Evolutionary conservation across 169 alveolate species (phyloP).

Genomic region (Plasmodium chabaudi): DNA sequence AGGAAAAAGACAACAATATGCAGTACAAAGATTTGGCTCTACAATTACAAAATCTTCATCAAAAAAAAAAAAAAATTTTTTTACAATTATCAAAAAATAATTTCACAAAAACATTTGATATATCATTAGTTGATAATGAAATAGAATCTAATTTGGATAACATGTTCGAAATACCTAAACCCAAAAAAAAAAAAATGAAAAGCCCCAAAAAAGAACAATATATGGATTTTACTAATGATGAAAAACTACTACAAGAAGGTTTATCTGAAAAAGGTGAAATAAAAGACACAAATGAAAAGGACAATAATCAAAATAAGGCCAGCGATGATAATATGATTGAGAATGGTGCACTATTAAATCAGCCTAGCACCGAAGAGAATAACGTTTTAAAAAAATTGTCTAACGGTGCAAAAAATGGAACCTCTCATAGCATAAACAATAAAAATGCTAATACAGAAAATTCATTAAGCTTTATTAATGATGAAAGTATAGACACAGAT

Average conservation of each 20-base stretch:
- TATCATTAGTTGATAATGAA: conserved; percentile 46
- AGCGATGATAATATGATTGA: too few species aligned
- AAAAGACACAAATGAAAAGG: not conserved
- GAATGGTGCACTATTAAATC: not conserved
- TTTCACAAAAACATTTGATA: conserved; percentile 56
- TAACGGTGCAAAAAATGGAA: not conserved
- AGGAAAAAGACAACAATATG: not conserved
- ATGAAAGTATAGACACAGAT: too few species aligned
- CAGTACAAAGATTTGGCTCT: not conserved
- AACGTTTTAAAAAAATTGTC: not conserved
- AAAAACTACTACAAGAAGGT: not conserved
- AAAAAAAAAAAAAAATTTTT: conserved; percentile 47
- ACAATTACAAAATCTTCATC: conserved; percentile 11
- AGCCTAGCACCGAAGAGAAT: not conserved
- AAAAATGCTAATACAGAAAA: not conserved
- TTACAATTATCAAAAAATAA: conserved; percentile 36
- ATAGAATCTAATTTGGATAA: conserved; percentile 29
- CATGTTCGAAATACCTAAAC: conserved; percentile 58
- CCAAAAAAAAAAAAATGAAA: conserved; percentile 34
- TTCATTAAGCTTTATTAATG: not conserved
- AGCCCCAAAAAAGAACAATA: conserved; percentile 3
- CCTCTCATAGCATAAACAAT: not conserved
- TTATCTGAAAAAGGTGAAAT: not conserved
- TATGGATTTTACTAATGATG: not conserved
- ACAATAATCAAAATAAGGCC: not conserved